Conservation (phyloP, 345 rosid species). For the Salix brachista region DNA sequence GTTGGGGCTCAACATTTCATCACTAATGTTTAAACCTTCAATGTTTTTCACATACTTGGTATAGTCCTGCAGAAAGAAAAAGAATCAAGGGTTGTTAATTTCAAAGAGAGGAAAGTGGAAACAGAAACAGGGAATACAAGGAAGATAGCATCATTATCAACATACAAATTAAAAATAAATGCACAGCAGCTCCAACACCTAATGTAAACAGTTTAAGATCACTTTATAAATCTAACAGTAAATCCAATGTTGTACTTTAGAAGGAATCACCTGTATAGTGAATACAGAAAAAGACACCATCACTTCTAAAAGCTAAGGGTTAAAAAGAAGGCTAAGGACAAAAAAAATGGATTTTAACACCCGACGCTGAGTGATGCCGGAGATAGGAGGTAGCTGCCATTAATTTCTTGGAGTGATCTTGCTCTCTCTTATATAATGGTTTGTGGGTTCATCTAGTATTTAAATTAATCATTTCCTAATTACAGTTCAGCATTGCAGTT, state of each 20-base stretch:
- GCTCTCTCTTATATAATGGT: not conserved
- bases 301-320: not conserved
- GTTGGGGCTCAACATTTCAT: constrained; percentile 70
- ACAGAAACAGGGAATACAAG: not conserved
- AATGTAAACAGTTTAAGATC: not conserved
- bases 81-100: constrained; percentile 1
- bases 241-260: not conserved
- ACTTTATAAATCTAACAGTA: not conserved
- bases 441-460: not conserved
- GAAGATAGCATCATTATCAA: not conserved
- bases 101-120: not conserved
- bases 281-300: not conserved
- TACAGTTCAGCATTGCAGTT: not conserved
- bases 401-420: not conserved
- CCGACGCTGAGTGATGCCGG: not conserved
- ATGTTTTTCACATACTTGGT: constrained; percentile 45
- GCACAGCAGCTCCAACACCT: not conserved
- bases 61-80: constrained; percentile 37
- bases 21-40: constrained; percentile 72
- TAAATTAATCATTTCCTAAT: not conserved
- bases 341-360: not conserved
- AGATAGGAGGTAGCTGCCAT: not conserved
- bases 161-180: not conserved
- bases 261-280: not conserved
- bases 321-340: not conserved